Conservation (phyloP, 2,329 filamentous ascomycete species). For the Botryotinia calthae region DNA sequence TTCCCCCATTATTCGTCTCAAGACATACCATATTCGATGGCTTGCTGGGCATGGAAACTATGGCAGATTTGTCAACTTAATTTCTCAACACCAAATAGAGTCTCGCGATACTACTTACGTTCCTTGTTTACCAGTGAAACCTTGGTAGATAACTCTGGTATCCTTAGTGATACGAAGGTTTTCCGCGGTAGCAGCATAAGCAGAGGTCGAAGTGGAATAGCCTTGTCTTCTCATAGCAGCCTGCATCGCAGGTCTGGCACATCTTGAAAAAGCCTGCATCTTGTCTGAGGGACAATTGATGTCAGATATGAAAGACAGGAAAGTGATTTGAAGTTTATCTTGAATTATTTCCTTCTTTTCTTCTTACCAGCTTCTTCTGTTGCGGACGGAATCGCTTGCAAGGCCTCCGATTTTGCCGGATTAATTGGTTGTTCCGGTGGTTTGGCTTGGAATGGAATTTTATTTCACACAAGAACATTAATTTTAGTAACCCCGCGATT, state of each 20-base stretch:
- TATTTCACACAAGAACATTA: conserved; percentile 12
- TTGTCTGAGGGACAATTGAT: conserved; percentile 42
- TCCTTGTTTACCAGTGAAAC: conserved; percentile 96
- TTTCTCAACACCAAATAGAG: conserved; percentile 10
- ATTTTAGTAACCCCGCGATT: conserved; percentile 11
- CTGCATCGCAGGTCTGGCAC: conserved; percentile 64
- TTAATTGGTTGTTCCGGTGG: conserved; percentile 1
- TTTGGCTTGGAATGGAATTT: neutral
- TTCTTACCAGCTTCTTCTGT: conserved; percentile 13
- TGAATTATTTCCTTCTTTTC: conserved; percentile 17
- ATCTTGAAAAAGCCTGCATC: conserved; percentile 86
- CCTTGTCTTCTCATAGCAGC: conserved; percentile 67
- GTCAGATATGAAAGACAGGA: conserved; percentile 27
- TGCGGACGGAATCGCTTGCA: conserved; percentile 21
- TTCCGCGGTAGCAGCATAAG: conserved; percentile 69
- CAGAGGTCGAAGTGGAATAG: conserved; percentile 70
- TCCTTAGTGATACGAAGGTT: conserved; percentile 92
- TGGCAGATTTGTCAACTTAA: conserved; percentile 38
- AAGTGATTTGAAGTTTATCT: conserved; percentile 24
- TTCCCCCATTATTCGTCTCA: conserved; percentile 15
- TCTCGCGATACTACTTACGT: conserved; percentile 60
- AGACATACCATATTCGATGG: conserved; percentile 89
- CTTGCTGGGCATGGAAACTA: conserved; percentile 96
- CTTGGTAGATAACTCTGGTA: conserved; percentile 95
- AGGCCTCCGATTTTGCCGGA: conserved; percentile 13